These are phyloP conservation scores for Amanita exitialis DNA, from an alignment of 768 basidiomycete genomes.

Conservation along the genomic window DNA sequence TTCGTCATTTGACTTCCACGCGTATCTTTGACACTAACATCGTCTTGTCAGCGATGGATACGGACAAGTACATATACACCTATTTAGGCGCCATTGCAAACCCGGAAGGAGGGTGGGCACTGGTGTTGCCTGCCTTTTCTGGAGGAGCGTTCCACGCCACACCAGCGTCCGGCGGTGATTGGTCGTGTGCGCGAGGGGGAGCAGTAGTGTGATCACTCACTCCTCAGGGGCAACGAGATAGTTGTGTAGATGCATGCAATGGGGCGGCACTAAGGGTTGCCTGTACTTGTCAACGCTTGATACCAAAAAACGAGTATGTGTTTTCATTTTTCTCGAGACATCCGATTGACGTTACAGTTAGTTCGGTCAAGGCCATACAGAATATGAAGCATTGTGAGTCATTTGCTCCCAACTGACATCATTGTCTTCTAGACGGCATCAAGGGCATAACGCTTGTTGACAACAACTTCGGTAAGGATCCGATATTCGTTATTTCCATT, in stretches of 20 bases:
- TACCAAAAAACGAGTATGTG: background rate
- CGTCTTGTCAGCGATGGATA: background rate
- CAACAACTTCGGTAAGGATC: too few relatives aligned
- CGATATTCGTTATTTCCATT: too few relatives aligned
- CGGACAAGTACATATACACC: background rate
- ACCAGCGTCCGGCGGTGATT: background rate
- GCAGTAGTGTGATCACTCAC: constrained; percentile 3
- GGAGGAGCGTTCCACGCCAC: background rate
- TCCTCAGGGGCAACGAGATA: background rate
- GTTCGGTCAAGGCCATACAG: too few relatives aligned
- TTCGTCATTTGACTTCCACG: background rate
- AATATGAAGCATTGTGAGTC: too few relatives aligned
- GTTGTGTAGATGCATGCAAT: background rate
- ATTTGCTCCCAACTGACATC: too few relatives aligned
- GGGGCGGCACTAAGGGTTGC: background rate
- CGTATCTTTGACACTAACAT: too few relatives aligned
- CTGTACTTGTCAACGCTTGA: background rate
- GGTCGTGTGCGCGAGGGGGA: constrained; percentile 1
- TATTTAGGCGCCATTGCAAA: constrained; percentile 1
- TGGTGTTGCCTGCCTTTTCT: background rate
- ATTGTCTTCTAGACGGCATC: too few relatives aligned
- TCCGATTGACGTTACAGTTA: too few relatives aligned
- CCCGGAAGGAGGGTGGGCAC: constrained; percentile 2
- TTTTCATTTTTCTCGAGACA: too few relatives aligned
- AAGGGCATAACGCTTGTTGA: too few relatives aligned